Base-by-base conservation (phyloP, 192 early-diverging fungal species). In the Podochytrium sp. region DNA sequence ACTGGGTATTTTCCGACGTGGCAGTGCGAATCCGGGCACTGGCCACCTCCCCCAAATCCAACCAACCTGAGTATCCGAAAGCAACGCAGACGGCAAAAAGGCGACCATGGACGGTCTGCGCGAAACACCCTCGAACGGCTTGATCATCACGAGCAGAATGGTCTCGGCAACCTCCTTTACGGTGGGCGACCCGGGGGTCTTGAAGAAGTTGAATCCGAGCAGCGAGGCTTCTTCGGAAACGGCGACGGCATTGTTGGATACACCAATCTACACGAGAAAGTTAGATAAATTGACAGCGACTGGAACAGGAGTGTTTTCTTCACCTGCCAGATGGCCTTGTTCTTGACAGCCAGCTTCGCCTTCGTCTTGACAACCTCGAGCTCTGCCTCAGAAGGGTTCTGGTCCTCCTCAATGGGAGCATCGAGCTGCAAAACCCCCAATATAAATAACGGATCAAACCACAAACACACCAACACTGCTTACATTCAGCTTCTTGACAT, bases 181-280 rank as follows among this genome's bases (percentile, higher is more conserved):
- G 23, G 69, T 29, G 25, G 69, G 69, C 27, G 69, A 23, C 5
- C 43, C 57, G 14, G 30, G 56, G 37, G 25, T 32, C 12, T 25
- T 10, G 35, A 38, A 25, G 60, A 71, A 71, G 39, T 71, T 71
- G 57, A 71, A 71, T 16, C 69, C 69, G 33, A 71, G 52, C 20
- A 71, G 57, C 25, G 69, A 71, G 18, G 69, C 82, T 23, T 84
- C 76, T 60, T 84, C 82, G 3, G 79, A 64, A 0, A 86, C 79
- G 2, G 82, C 77, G 10, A 80, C 73, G 43, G 82, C 70, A 18
- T 64, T 69, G 38, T 27, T 63, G 50, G 73, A 80, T 16, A 83
- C 71, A 39, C 85, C 85, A 42, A 86, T 61, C 32, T 79, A n/a
- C n/a, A n/a, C n/a, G 66, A 76, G 65, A 83, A 40, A 76, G 2